A percentile compares a stretch with the other conserved stretches of the same genome.
phyloP scores from a whole-genome alignment of 345 rosid genomes.

The Geranium brycei region DNA sequence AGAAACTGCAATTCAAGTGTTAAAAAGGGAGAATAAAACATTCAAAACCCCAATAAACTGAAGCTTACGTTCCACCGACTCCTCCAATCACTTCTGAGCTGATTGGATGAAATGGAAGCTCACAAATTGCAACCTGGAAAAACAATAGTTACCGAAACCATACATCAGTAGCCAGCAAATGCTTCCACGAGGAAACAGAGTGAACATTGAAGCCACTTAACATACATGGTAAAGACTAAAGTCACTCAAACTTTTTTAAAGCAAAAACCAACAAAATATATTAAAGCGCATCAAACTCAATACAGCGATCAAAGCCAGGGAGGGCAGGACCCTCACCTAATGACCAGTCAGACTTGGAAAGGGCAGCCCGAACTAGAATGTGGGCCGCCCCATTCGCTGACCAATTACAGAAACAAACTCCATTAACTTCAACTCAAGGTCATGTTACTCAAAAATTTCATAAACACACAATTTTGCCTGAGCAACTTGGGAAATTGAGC shows the following conservation, averaged over 20 bases:
- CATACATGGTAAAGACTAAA: too few relatives aligned
- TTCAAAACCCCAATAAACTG: background rate
- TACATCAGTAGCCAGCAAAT: background rate
- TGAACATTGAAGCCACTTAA: background rate
- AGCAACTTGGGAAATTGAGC: background rate
- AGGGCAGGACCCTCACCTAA: too few relatives aligned
- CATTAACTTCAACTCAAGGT: background rate
- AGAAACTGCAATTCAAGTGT: too few relatives aligned
- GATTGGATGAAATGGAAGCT: constrained; percentile 92
- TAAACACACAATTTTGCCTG: background rate
- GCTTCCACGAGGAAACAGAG: background rate
- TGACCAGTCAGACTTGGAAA: too few relatives aligned
- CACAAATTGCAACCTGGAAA: constrained; percentile 78
- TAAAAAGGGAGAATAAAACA: too few relatives aligned
- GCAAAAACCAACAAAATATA: too few relatives aligned
- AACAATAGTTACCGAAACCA: constrained; percentile 1
- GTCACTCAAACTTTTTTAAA: too few relatives aligned
- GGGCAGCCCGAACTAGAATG: too few relatives aligned
- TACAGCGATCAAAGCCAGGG: too few relatives aligned
- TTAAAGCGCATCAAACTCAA: too few relatives aligned
- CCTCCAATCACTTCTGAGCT: constrained; percentile 93
- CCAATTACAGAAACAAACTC: too few relatives aligned
- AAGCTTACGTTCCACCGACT: constrained; percentile 98
- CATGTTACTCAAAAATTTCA: background rate
- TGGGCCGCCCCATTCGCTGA: too few relatives aligned